A percentile compares a stretch with the other conserved stretches of the same genome.
Conservation (phyloP, 1,284 basidiomycete species). For the Ganoderma lucidum region DNA sequence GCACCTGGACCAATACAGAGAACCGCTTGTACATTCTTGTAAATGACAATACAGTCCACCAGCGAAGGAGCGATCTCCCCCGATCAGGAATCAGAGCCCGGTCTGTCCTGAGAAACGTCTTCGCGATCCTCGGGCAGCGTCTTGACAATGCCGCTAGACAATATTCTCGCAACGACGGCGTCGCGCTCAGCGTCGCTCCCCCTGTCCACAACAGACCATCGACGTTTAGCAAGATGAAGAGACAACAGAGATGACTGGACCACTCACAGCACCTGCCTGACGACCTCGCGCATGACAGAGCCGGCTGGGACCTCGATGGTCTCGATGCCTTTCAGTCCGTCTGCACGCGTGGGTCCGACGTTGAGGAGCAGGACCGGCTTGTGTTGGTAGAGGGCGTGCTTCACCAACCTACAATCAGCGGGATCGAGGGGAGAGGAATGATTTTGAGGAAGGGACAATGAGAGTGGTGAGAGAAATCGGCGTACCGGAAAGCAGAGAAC, state of each 20-base stretch:
- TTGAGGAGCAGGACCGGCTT: conserved; percentile 88
- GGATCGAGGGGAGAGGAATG: too few species aligned
- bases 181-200: conserved; percentile 51
- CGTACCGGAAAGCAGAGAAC: conserved; percentile 86
- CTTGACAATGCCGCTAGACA: conserved; percentile 61
- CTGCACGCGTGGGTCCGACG: conserved; percentile 86
- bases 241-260: background rate
- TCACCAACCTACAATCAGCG: conserved; percentile 49
- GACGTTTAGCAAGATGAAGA: background rate
- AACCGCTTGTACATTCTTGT: too few species aligned
- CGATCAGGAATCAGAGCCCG: conserved; percentile 15
- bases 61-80: background rate
- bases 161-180: conserved; percentile 53
- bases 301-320: conserved; percentile 82
- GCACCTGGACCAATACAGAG: too few species aligned
- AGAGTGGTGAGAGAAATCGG: background rate
- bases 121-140: conserved; percentile 55
- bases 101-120: conserved; percentile 34
- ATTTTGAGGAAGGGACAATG: too few species aligned
- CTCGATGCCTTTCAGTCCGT: conserved; percentile 73
- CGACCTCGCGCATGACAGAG: conserved; percentile 71
- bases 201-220: conserved; percentile 38
- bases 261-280: conserved; percentile 61
- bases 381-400: conserved; percentile 75
- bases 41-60: background rate